Evolutionary conservation across 2,329 filamentous ascomycete species (phyloP).

Genomic region (Chaetoscypha palmicola): DNA sequence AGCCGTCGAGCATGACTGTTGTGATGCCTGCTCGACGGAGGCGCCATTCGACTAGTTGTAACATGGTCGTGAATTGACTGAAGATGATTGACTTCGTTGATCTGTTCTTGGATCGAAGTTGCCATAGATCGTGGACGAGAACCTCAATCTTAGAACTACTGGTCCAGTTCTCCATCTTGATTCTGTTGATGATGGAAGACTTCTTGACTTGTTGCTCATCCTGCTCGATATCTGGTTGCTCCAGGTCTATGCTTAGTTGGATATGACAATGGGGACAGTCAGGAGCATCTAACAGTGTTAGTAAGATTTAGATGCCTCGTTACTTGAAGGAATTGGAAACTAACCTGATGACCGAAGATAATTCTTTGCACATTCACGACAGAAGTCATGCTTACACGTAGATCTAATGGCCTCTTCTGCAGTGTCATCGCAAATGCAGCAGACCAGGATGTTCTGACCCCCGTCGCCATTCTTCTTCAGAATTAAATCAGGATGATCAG

Average conservation of each 20-base stretch:
- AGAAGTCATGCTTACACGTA: conserved; percentile 89
- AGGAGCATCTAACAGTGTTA: conserved; percentile 38
- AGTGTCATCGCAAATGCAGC: conserved; percentile 92
- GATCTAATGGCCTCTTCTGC: conserved; percentile 92
- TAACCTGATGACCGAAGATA: conserved; percentile 74
- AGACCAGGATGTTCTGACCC: conserved; percentile 84
- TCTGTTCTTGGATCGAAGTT: conserved; percentile 82
- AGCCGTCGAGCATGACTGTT: conserved; percentile 96
- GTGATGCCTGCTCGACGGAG: conserved; percentile 94
- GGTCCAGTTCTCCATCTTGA: conserved; percentile 98
- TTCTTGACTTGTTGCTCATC: conserved; percentile 84
- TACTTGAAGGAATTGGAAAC: conserved; percentile 32
- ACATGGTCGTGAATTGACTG: conserved; percentile 94
- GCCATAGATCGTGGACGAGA: conserved; percentile 88
- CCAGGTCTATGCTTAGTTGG: conserved; percentile 78
- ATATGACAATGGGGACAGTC: conserved; percentile 93
- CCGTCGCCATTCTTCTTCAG: conserved; percentile 80
- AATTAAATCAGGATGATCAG: conserved; percentile 91
- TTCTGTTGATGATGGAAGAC: conserved; percentile 94
- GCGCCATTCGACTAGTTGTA: conserved; percentile 95
- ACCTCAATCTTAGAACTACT: conserved; percentile 98
- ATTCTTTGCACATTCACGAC: conserved; percentile 69
- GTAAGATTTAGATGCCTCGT: too few species aligned
- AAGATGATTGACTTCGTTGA: conserved; percentile 97
- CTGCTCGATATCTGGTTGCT: conserved; percentile 92